Base-by-base conservation (phyloP, 352 stramenopile species). In the Globisporangium sylvaticum region DNA sequence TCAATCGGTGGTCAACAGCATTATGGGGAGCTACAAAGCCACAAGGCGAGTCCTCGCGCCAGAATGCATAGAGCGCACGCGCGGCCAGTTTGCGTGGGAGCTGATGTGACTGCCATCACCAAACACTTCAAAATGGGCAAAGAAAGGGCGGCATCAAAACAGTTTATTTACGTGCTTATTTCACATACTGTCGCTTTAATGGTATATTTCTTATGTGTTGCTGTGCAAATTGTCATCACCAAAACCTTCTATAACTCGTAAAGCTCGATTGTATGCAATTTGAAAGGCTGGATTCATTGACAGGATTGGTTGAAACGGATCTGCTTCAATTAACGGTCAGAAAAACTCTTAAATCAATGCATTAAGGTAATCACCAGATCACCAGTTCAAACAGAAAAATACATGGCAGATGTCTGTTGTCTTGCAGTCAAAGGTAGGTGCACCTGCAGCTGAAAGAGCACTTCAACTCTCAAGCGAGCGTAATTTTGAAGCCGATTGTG, bases 1-100 rank as follows among this genome's bases (percentile, higher is more conserved):
- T 37, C 31, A 37, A 12, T 37, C 31, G 31, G 31, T 37, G 31
- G 31, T 37, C 31, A 37, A 57, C 22, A 57, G 8, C 24, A n/a
- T 29, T n/a, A 8, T 20, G 15, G 50, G 25, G 50, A 39, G 52
- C 52, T 15, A 27, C 27, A 20, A 22, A 50, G 14, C 42, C 15
- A 58, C 53, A 34, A 59, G 54, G 54, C 32, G 27, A 20, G 18
- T n/a, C 18, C 27, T 14, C 14, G 54, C 27, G 54, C 8, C 25
- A 59, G 54, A 59, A 59, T 59, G 54, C 54, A 59, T 39, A 59
- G 27, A 59, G 27, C 54, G 54, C 15, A 24, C 54, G 52, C 14
- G 39, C 18, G 54, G 32, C 3, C 15, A 27, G 27, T 42, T 59
- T 59, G 54, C 54, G 54, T 42, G 54, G 27, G 54, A 27, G 46